These are phyloP conservation scores for Metschnikowia santaceciliae DNA, from an alignment of 805 yeast genomes.

Conservation along the genomic window DNA sequence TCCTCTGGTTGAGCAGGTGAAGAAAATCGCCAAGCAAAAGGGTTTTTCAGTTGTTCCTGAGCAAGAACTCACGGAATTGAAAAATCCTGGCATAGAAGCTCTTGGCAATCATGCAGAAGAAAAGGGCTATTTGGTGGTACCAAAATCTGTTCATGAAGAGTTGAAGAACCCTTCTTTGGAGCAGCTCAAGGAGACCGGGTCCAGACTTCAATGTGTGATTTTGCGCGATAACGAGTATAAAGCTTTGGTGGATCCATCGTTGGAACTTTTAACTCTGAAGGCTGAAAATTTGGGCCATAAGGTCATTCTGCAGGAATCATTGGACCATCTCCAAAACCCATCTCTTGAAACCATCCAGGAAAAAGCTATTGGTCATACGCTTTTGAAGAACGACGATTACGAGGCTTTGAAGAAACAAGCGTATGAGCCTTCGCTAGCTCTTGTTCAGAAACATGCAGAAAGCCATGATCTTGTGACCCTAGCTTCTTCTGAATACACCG, in stretches of 20 bases:
- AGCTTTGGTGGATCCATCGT: constrained; percentile 8
- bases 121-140: constrained; percentile 10
- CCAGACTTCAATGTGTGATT: constrained; percentile 8
- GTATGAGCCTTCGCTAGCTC: constrained; percentile 23
- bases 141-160: constrained; percentile 4
- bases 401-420: constrained; percentile 14
- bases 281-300: constrained; percentile 3
- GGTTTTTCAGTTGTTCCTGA: constrained; percentile 8
- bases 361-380: constrained; percentile 17
- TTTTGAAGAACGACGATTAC: constrained; percentile 17
- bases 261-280: constrained; percentile 3
- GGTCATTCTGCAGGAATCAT: constrained; percentile 5
- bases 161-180: constrained; percentile 20
- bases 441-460: constrained; percentile 34
- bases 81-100: constrained; percentile 11
- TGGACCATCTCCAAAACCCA: constrained; percentile 10
- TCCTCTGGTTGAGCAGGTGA: constrained; percentile 6
- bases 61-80: constrained; percentile 7
- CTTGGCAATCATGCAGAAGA: constrained; percentile 9
- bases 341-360: constrained; percentile 13
- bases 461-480: constrained; percentile 29
- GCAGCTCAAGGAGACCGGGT: constrained; percentile 16
- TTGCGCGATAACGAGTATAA: constrained; percentile 11
- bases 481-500: constrained; percentile 29
- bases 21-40: constrained; percentile 2